Evolutionary conservation across 768 basidiomycete genomes (phyloP), one percentile per base, ranked within the genome.

Genomic region (Boletus patriciae): DNA sequence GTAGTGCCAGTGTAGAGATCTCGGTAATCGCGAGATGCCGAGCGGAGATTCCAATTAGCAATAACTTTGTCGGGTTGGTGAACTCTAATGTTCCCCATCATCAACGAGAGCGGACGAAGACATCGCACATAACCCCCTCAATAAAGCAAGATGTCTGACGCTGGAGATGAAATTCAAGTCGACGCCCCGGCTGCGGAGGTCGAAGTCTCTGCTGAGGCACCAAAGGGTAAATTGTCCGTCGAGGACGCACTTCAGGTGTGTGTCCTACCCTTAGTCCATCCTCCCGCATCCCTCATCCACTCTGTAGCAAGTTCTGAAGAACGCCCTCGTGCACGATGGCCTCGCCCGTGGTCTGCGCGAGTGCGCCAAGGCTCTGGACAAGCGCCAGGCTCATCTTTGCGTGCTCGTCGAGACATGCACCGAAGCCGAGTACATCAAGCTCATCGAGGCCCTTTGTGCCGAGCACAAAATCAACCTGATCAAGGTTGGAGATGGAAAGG

Each of bases 381-480:
- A 94, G 81, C 89, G 94, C 68, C 92, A 95, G 82, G 96, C 95
- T 54, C 96, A 98, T 76, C 83, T 98, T 46, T 98, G 96, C 78
- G 95, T 99, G 59, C 88, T 99, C 69, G 95, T 98, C 73, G 96
- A 99, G 86, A 94, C 94, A 55, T 97, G 94, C 83, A 94, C 91
- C 51, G 96, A 98, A 80, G 92, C 95, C 65, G 96, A 98, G 78
- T 98, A 99, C 84, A 92, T 97, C 86, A 98, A 98, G 82, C 92
- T 99, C 80, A 97, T 99, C 66, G 95, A 98, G 80, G 96, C 96
- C 49, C 93, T 99, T 72, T 98, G 96, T 74, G 90, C 93, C 61
- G 94, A 97, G 80, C 95, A 98, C 87, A 96, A 95, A 78, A 98
- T 98, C 80, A 94, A 94, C 82, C 80, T 99, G 62, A 98, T 99